Evolutionary conservation across 208 protist species (phyloP).

Genomic region (Leishmania martiniquensis): DNA sequence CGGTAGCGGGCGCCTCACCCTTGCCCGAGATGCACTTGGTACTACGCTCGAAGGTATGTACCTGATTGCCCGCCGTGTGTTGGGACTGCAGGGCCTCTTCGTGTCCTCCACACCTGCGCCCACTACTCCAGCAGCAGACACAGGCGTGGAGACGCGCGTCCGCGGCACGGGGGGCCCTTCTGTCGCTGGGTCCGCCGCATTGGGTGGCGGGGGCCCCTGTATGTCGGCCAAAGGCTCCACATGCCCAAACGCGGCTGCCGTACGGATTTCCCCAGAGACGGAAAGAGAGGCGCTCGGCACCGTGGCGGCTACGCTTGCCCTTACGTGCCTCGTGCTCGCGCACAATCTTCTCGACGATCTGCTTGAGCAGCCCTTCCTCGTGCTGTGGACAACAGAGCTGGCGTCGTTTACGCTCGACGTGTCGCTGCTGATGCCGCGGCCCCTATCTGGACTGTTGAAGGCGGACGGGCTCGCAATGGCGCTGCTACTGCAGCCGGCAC

Average conservation of each 20-base stretch:
- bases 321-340: slow-evolving; percentile 41
- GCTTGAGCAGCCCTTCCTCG: slow-evolving; percentile 26
- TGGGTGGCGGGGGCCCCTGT: neutral
- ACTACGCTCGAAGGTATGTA: slow-evolving; percentile 43
- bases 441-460: slow-evolving; percentile 41
- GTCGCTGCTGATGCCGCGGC: slow-evolving; percentile 35
- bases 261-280: neutral
- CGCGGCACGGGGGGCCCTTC: neutral
- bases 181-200: neutral
- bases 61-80: slow-evolving; percentile 48
- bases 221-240: neutral
- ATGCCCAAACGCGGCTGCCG: neutral
- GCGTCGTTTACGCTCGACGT: slow-evolving; percentile 51
- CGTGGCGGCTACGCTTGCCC: slow-evolving; percentile 38
- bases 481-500: slow-evolving; percentile 40
- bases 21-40: slow-evolving; percentile 49
- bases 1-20: slow-evolving; percentile 19
- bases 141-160: neutral
- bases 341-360: slow-evolving; percentile 39
- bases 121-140: neutral
- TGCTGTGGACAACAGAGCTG: slow-evolving; percentile 49
- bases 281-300: slow-evolving; percentile 43
- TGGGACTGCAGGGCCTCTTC: slow-evolving; percentile 31
- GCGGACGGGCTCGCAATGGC: slow-evolving; percentile 43
- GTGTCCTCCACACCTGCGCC: neutral